Conservation (phyloP, 192 early-diverging fungal species). For the Rhizophagus prolifer region DNA sequence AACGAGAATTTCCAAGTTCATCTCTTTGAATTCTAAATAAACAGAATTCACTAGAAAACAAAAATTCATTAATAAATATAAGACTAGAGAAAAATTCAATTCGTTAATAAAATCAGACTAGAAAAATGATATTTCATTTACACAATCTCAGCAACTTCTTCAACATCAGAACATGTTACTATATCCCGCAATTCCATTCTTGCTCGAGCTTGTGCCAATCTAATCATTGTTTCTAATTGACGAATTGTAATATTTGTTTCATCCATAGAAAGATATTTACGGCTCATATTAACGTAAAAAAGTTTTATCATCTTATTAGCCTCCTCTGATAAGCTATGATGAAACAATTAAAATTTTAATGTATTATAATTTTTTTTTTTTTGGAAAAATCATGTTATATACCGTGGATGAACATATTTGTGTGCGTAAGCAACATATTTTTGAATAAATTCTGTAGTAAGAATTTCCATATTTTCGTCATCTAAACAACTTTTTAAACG, state of each 20-base stretch:
- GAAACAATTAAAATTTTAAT: not conserved
- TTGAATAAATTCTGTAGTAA: constrained; percentile 66
- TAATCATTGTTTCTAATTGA: constrained; percentile 79
- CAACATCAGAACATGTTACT: constrained; percentile 70
- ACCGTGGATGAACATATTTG: constrained; percentile 70
- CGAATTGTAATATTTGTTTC: constrained; percentile 78
- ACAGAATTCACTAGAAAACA: constrained; percentile 55
- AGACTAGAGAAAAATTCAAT: constrained; percentile 14
- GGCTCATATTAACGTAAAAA: constrained; percentile 72
- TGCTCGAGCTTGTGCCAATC: constrained; percentile 76
- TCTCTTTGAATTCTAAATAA: constrained; percentile 52
- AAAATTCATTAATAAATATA: constrained; percentile 49
- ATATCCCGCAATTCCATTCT: constrained; percentile 71
- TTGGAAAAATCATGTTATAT: constrained; percentile 20
- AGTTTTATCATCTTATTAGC: constrained; percentile 61
- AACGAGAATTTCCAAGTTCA: constrained; percentile 7
- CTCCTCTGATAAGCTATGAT: constrained; percentile 45
- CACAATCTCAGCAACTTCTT: constrained; percentile 81
- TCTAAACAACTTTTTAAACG: constrained; percentile 47
- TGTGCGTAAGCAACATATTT: constrained; percentile 88
- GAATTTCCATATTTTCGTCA: constrained; percentile 55
- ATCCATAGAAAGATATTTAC: constrained; percentile 60
- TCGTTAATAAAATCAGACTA: not conserved
- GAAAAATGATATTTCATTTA: constrained; percentile 39
- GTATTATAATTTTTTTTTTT: too few species aligned